A percentile compares a stretch with the other conserved stretches of the same genome.
phyloP scores from a whole-genome alignment of 352 stramenopile species.

The Phytophthora idaei region DNA sequence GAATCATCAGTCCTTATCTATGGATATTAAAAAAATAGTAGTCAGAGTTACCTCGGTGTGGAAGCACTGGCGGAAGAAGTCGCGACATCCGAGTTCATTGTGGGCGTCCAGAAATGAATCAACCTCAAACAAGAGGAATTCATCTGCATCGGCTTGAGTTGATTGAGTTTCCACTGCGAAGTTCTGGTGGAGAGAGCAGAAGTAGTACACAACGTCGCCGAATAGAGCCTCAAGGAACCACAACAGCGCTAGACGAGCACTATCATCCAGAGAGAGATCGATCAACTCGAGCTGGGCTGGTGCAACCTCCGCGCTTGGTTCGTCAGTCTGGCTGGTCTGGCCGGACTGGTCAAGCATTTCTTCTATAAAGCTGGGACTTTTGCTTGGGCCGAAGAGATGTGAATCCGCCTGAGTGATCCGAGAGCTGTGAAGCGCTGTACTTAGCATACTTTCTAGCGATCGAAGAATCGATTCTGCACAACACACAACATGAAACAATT shows the following conservation, averaged over 20 bases:
- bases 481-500: not conserved
- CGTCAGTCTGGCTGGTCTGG: not conserved
- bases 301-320: slow-evolving; percentile 12
- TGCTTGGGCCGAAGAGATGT: slow-evolving; percentile 45
- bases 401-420: slow-evolving; percentile 53
- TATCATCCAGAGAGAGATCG: slow-evolving; percentile 24
- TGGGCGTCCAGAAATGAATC: slow-evolving; percentile 68
- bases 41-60: slow-evolving; percentile 56
- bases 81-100: slow-evolving; percentile 72
- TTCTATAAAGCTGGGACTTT: slow-evolving; percentile 30
- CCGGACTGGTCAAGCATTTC: slow-evolving; percentile 32
- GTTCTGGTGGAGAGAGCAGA: slow-evolving; percentile 59
- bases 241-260: slow-evolving; percentile 51
- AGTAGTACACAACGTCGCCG: slow-evolving; percentile 66
- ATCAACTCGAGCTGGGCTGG: not conserved
- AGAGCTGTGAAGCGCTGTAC: slow-evolving; percentile 43
- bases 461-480: slow-evolving; percentile 59
- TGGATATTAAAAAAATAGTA: not conserved
- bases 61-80: slow-evolving; percentile 83
- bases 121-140: slow-evolving; percentile 62
- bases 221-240: slow-evolving; percentile 67
- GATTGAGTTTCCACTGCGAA: slow-evolving; percentile 29
- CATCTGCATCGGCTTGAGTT: slow-evolving; percentile 16
- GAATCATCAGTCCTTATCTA: no score
- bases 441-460: slow-evolving; percentile 51